Conservation (phyloP, 202 grass and related monocot genomes). For the Schoenoplectus triqueter region DNA sequence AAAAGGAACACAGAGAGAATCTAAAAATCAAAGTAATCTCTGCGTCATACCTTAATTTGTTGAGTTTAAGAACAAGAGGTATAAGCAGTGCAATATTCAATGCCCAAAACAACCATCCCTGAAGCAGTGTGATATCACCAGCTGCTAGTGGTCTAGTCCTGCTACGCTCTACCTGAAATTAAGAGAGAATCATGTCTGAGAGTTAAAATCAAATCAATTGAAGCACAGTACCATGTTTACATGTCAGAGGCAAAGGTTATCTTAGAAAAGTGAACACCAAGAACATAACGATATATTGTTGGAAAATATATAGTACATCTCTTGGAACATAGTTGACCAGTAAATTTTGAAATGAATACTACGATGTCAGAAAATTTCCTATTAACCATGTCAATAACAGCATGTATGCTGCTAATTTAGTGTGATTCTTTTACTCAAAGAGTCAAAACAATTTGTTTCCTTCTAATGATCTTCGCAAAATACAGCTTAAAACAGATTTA, state of each 20-base stretch:
- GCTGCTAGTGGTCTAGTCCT: slow-evolving; percentile 47
- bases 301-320: neutral
- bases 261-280: neutral
- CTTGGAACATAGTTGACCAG: neutral
- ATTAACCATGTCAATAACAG: too few species aligned
- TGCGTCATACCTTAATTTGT: slow-evolving; percentile 12
- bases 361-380: too few species aligned
- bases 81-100: slow-evolving; percentile 22
- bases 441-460: too few species aligned
- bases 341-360: neutral
- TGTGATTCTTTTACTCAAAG: too few species aligned
- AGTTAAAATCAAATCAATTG: neutral
- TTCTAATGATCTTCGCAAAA: too few species aligned
- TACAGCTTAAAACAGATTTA: neutral
- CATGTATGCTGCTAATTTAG: too few species aligned
- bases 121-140: slow-evolving; percentile 44
- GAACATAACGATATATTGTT: neutral
- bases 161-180: slow-evolving; percentile 42
- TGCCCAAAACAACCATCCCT: slow-evolving; percentile 34
- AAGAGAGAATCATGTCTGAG: neutral
- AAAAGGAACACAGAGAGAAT: neutral
- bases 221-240: neutral
- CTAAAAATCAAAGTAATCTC: neutral
- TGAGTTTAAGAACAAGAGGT: slow-evolving; percentile 2
- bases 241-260: neutral